Conservation (phyloP, 108 stramenopile genomes). For the Cylindrotheca closterium region DNA sequence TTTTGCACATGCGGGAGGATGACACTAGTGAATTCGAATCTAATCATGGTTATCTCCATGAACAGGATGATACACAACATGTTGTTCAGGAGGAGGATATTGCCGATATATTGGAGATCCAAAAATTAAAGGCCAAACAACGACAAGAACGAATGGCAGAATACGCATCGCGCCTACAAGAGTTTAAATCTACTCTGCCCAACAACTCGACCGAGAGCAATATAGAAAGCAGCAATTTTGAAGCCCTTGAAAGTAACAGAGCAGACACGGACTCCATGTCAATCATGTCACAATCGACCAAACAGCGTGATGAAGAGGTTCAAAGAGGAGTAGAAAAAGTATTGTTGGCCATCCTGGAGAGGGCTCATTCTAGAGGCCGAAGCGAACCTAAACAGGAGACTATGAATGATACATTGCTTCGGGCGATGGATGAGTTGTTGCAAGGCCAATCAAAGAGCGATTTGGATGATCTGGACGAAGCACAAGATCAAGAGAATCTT, state of each 20-base stretch:
- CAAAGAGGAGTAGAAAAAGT: slow-evolving; percentile 55
- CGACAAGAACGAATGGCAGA: slow-evolving; percentile 54
- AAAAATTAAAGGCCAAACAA: slow-evolving; percentile 33
- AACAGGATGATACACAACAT: neutral
- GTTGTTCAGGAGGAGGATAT: neutral
- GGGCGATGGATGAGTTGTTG: slow-evolving; percentile 34
- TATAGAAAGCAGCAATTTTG: no score
- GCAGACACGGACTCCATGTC: slow-evolving; percentile 23
- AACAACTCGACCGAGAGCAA: slow-evolving; percentile 8
- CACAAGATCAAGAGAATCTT: no score
- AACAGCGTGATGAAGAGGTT: slow-evolving; percentile 38
- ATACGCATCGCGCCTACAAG: slow-evolving; percentile 45
- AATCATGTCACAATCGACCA: slow-evolving; percentile 27
- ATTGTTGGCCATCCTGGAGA: slow-evolving; percentile 50
- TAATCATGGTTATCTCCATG: neutral
- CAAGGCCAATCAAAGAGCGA: neutral
- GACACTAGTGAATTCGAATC: slow-evolving; percentile 12
- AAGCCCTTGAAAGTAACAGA: no score
- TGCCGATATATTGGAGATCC: slow-evolving; percentile 18
- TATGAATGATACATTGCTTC: slow-evolving; percentile 26
- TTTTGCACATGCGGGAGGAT: slow-evolving; percentile 29
- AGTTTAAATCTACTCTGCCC: slow-evolving; percentile 34
- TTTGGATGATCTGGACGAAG: no score
- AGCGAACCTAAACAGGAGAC: neutral
- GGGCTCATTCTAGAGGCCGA: slow-evolving; percentile 29